Evolutionary conservation across 306 rosid genomes (phyloP), one percentile per base, ranked within the genome.

Genomic region (Citrullus mucosospermus): DNA sequence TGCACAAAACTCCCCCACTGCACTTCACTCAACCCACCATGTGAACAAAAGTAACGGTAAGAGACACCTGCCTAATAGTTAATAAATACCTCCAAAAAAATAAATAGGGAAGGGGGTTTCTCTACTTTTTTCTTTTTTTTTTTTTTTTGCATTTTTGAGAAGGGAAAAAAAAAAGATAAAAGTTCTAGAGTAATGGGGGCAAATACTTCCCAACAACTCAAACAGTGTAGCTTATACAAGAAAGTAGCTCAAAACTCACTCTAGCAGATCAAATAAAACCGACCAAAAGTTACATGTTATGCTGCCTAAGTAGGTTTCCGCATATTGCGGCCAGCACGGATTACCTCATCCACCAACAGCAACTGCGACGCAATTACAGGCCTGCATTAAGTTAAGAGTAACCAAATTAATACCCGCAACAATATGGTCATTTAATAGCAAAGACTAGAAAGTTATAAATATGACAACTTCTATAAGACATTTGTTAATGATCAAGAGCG

Each of bases 321-420:
- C 97, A 95, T 95, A 57, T 95, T 95, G 6, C 93, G 93, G 51
- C 99, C 99, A n/a, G 97, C 99, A 32, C 99, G 97, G 71, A 95
- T 92, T 15, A 95, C 97, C 89, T 95, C 99, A 77, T 95, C 99
- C 53, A 95, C 99, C 90, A 95, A 81, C 57, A 95, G 88, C 87
- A 95, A 80, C 70, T 95, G 99, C 51, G 97, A 92, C 55, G 95
- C 90, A 80, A 95, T 92, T 65, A 95, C 96, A 8, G 99, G 99
- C 89, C 98, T 95, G 96, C 70, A 85, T 44, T 84, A 18, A 53
- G 63, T 20, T 8, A 22, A 46, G 30, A 55, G 43, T 67, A 53
- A 18, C 11, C 76, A 53, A 48, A 39, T 78, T 54, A 78, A 6
- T 20, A 41, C 13, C 38, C 34, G 28, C 11, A 22, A 5, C 36